Percentiles rank a stretch among this genome's conserved stretches.
Evolutionary conservation across 139 green algal genomes (phyloP).

Genomic region (Klebsormidium nitens): DNA sequence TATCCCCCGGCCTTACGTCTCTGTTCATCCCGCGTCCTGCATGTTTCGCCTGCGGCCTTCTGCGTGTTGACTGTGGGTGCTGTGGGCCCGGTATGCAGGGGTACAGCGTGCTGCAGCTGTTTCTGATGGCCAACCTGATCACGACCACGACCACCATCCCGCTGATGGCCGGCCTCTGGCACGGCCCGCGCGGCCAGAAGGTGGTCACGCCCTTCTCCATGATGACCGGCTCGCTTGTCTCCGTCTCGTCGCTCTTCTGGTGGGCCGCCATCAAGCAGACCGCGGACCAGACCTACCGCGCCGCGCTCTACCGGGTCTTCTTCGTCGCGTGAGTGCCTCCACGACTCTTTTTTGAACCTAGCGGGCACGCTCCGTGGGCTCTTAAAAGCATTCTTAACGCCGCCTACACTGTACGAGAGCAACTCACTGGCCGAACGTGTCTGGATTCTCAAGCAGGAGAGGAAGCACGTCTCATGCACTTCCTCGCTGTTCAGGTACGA

Average conservation of each 20-base stretch:
- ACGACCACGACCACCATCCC: slow-evolving; percentile 59
- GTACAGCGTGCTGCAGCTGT: slow-evolving; percentile 63
- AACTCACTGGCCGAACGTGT: not conserved
- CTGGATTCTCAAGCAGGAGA: not conserved
- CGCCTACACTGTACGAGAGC: not conserved
- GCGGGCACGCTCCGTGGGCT: not conserved
- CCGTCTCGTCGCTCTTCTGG: slow-evolving; percentile 18
- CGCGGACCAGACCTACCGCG: not conserved
- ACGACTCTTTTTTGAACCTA: not conserved
- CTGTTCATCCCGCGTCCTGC: not conserved
- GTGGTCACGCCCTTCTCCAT: slow-evolving; percentile 24
- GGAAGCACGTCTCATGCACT: slow-evolving; percentile 8
- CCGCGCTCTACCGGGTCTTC: slow-evolving; percentile 12
- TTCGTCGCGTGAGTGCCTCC: not conserved
- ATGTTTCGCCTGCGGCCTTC: not conserved
- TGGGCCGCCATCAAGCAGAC: slow-evolving; percentile 3
- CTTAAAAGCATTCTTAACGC: not conserved
- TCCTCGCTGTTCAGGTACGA: slow-evolving; percentile 39
- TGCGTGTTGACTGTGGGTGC: slow-evolving; percentile 22
- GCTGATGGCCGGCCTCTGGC: slow-evolving; percentile 47
- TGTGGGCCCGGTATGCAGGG: too few species aligned
- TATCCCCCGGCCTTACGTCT: not conserved
- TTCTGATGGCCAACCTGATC: slow-evolving; percentile 75
- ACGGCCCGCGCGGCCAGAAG: not conserved
- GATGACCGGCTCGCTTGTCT: slow-evolving; percentile 4